Evolutionary conservation across 192 early-diverging fungal species (phyloP).

Genomic region (Dispira simplex): DNA sequence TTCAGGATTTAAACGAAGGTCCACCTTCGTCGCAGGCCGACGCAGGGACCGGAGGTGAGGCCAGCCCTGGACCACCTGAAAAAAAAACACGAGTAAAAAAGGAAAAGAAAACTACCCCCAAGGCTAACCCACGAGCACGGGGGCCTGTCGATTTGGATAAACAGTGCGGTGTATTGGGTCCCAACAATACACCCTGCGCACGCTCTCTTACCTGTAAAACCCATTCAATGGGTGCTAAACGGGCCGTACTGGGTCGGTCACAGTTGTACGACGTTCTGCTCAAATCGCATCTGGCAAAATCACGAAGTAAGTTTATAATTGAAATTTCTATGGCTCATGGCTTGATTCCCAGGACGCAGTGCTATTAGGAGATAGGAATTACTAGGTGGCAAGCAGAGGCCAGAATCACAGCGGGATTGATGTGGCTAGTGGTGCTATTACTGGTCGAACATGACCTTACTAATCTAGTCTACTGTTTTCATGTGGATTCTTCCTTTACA

Average conservation of each 20-base stretch:
- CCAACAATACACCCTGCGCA: slow-evolving; percentile 46
- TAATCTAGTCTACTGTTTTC: no score
- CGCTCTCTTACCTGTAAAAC: slow-evolving; percentile 94
- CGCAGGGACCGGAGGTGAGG: not conserved
- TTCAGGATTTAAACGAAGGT: not conserved
- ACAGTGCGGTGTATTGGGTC: slow-evolving; percentile 70
- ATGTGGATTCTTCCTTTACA: no score
- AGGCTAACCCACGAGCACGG: slow-evolving; percentile 7
- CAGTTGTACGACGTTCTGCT: slow-evolving; percentile 68
- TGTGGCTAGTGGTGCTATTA: no score
- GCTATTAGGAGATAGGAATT: no score
- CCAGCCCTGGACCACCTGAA: slow-evolving; percentile 14
- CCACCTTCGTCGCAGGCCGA: not conserved
- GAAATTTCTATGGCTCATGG: not conserved
- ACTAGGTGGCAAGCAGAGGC: no score
- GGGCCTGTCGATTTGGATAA: slow-evolving; percentile 76
- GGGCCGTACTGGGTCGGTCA: slow-evolving; percentile 70
- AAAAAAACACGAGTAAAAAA: slow-evolving; percentile 39
- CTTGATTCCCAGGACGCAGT: no score
- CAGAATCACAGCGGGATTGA: no score
- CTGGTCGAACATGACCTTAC: no score
- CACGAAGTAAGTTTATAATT: slow-evolving; percentile 34
- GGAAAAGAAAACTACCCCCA: slow-evolving; percentile 30
- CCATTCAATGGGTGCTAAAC: slow-evolving; percentile 78
- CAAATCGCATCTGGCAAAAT: slow-evolving; percentile 60